These are phyloP conservation scores for Sphaerostilbella broomeana DNA, from an alignment of 2,329 filamentous ascomycete genomes.

Conservation along the genomic window DNA sequence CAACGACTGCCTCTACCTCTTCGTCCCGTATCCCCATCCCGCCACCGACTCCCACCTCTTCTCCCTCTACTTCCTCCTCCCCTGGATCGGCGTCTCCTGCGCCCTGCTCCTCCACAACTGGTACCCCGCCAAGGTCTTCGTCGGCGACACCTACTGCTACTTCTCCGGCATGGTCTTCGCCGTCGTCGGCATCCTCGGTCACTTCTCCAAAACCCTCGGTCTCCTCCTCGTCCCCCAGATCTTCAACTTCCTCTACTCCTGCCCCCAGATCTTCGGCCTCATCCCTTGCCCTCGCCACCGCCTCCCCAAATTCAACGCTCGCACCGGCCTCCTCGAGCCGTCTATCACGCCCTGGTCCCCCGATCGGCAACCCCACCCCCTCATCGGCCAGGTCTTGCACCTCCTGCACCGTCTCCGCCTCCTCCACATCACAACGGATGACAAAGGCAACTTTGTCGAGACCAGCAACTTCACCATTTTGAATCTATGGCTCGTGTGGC, in stretches of 20 bases:
- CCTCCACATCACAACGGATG: constrained; percentile 60
- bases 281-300: constrained; percentile 91
- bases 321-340: constrained; percentile 78
- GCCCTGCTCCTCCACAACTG: constrained; percentile 89
- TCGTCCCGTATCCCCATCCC: constrained; percentile 79
- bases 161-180: constrained; percentile 99
- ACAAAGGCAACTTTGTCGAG: constrained; percentile 64
- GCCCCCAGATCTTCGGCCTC: constrained; percentile 82
- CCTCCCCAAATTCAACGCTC: constrained; percentile 79
- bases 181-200: constrained; percentile 90
- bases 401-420: constrained; percentile 63
- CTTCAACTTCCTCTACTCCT: constrained; percentile 93
- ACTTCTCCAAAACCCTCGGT: constrained; percentile 95
- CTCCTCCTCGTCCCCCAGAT: constrained; percentile 88
- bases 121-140: constrained; percentile 92
- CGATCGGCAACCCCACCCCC: constrained; percentile 59
- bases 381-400: constrained; percentile 58
- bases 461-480: constrained; percentile 88
- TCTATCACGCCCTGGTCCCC: constrained; percentile 70
- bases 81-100: constrained; percentile 86
- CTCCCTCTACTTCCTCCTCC: constrained; percentile 88
- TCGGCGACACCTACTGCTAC: constrained; percentile 98
- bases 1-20: constrained; percentile 85
- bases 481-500: constrained; percentile 95
- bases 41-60: constrained; percentile 94